Percentiles rank a stretch among this genome's conserved stretches.
Evolutionary conservation across 148 eudicot species (phyloP).

Genomic region (Rhododendron kiyosumense): DNA sequence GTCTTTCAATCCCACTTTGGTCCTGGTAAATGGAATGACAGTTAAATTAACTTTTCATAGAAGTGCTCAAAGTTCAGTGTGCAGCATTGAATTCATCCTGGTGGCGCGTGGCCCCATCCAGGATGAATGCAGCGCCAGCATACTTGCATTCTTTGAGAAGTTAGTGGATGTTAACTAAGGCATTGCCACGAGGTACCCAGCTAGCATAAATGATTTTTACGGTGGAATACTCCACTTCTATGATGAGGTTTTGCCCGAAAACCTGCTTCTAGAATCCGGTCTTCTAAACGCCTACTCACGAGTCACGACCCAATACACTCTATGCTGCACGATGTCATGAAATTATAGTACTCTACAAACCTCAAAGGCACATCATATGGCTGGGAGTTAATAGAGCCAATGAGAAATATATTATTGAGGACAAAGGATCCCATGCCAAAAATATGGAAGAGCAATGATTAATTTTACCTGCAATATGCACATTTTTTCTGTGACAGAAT

Average conservation of each 20-base stretch:
- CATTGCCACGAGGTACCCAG: not conserved
- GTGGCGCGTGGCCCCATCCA: not conserved
- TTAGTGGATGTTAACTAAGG: not conserved
- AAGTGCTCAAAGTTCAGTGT: not conserved
- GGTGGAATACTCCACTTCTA: not conserved
- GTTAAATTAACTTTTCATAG: not conserved
- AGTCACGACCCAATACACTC: not conserved
- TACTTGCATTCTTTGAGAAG: not conserved
- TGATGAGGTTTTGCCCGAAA: not conserved
- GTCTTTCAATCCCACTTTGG: constrained; percentile 82
- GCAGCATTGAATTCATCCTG: not conserved
- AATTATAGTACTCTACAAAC: too few species aligned
- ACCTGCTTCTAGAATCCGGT: not conserved
- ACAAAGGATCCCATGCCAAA: not conserved
- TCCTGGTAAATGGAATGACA: constrained; percentile 44
- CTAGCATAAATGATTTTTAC: not conserved
- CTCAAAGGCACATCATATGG: not conserved
- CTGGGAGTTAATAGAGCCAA: not conserved
- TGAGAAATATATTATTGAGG: not conserved
- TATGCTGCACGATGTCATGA: too few species aligned
- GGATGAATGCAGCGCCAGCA: not conserved
- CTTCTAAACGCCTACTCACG: too few species aligned
- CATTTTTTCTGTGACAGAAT: not conserved
- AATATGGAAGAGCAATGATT: not conserved
- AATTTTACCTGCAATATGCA: not conserved